These are phyloP conservation scores for Dendrostoma leiphaemia DNA, from an alignment of 2,329 filamentous ascomycete genomes.

Conservation along the genomic window DNA sequence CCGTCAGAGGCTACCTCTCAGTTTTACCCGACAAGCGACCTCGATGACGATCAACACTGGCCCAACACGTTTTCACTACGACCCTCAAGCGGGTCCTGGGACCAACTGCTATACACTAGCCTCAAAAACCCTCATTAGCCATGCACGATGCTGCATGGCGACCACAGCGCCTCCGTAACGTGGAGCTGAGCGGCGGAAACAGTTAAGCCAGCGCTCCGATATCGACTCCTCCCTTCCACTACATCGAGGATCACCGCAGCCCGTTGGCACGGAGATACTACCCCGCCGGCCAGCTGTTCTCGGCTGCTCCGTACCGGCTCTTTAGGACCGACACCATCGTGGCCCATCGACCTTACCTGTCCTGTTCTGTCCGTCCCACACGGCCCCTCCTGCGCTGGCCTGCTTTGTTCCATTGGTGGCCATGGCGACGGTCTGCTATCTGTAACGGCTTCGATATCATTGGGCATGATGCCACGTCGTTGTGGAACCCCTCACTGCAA, in stretches of 20 bases:
- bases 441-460: not conserved
- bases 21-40: not conserved
- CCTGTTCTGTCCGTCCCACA: not conserved
- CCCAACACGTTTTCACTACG: not conserved
- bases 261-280: constrained; percentile 1
- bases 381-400: constrained; percentile 2
- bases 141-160: constrained; percentile 8
- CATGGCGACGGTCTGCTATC: not conserved
- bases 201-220: constrained; percentile 1
- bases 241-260: not conserved
- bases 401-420: not conserved
- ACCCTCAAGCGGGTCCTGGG: not conserved
- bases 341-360: no score
- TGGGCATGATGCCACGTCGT: not conserved
- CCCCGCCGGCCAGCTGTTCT: constrained; percentile 5
- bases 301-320: not conserved
- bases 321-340: not conserved
- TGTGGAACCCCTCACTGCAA: not conserved
- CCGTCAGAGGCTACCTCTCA: not conserved
- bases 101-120: not conserved
- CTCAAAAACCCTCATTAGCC: constrained; percentile 4
- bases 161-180: no score
- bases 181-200: constrained; percentile 16
- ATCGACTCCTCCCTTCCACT: not conserved
- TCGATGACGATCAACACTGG: not conserved